These are phyloP conservation scores for Naematelia aurantialba DNA, from an alignment of 768 basidiomycete genomes.

Conservation along the genomic window DNA sequence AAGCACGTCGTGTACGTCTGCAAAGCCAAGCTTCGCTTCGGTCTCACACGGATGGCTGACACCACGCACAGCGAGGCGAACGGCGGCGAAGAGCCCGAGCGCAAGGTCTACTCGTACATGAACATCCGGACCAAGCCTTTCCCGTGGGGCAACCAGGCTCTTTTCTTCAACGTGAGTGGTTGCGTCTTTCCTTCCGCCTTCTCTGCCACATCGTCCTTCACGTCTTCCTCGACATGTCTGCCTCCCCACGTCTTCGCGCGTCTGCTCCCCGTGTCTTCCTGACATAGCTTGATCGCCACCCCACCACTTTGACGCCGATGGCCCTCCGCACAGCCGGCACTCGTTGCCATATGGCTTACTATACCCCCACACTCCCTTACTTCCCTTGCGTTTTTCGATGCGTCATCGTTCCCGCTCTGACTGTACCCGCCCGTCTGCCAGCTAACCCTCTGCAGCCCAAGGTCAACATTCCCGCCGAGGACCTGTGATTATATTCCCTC, in stretches of 20 bases:
- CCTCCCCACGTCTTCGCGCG: too few species aligned
- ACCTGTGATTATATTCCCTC: conserved; percentile 3
- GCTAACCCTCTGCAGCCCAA: conserved; percentile 29
- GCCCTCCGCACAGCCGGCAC: too few species aligned
- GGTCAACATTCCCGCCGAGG: conserved; percentile 45
- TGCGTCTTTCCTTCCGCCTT: neutral
- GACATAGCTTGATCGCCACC: too few species aligned
- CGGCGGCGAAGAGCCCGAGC: conserved; percentile 42
- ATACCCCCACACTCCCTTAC: too few species aligned
- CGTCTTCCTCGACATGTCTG: too few species aligned
- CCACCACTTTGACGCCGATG: too few species aligned
- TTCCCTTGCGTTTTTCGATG: neutral
- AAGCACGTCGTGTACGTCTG: conserved; percentile 40
- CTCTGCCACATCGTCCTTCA: too few species aligned
- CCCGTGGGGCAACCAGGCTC: conserved; percentile 44
- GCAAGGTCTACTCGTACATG: conserved; percentile 50
- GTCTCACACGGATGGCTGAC: neutral
- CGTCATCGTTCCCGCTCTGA: too few species aligned
- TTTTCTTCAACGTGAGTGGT: conserved; percentile 52
- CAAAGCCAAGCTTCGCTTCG: neutral
- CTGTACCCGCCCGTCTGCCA: too few species aligned
- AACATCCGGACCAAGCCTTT: conserved; percentile 49
- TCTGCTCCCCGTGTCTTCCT: neutral
- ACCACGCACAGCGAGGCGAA: conserved; percentile 23
- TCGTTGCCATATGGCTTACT: too few species aligned